Conservation (phyloP, 2,329 filamentous ascomycete genomes). For the Botryosphaeria dothidea region DNA sequence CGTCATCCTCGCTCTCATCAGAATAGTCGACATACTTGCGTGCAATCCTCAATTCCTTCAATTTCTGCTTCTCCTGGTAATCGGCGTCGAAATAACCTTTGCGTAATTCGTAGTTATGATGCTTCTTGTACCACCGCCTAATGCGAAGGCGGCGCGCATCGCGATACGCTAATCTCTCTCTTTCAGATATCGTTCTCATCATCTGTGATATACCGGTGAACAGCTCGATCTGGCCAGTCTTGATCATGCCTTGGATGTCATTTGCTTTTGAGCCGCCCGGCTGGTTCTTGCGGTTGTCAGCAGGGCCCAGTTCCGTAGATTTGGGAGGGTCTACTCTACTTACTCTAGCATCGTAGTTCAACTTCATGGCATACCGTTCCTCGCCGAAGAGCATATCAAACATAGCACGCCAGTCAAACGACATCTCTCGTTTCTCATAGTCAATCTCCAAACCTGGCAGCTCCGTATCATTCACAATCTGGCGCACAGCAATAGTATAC, state of each 20-base stretch:
- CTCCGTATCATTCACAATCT: conserved; percentile 35
- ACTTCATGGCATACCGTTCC: conserved; percentile 18
- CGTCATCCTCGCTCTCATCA: conserved; percentile 4
- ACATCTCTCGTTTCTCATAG: conserved; percentile 25
- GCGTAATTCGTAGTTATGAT: not conserved
- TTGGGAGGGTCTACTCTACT: not conserved
- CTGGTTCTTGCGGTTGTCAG: not conserved
- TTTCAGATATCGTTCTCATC: not conserved
- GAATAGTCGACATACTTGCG: not conserved
- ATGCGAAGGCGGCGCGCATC: conserved; percentile 2
- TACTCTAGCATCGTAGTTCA: not conserved
- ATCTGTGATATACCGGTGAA: conserved; percentile 4
- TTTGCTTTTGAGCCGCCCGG: not conserved
- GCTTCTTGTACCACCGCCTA: conserved; percentile 9
- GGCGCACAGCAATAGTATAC: conserved; percentile 32
- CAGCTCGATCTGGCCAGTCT: not conserved
- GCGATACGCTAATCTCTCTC: not conserved
- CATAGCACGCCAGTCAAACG: conserved; percentile 32
- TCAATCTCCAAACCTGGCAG: conserved; percentile 29
- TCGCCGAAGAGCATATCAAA: conserved; percentile 35
- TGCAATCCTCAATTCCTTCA: conserved; percentile 1
- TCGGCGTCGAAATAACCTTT: not conserved
- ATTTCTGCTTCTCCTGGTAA: conserved; percentile 2
- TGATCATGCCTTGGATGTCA: not conserved
- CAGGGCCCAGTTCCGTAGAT: too few species aligned